phyloP scores from a whole-genome alignment of 176 grass and related monocot genomes.

The Canna indica region DNA sequence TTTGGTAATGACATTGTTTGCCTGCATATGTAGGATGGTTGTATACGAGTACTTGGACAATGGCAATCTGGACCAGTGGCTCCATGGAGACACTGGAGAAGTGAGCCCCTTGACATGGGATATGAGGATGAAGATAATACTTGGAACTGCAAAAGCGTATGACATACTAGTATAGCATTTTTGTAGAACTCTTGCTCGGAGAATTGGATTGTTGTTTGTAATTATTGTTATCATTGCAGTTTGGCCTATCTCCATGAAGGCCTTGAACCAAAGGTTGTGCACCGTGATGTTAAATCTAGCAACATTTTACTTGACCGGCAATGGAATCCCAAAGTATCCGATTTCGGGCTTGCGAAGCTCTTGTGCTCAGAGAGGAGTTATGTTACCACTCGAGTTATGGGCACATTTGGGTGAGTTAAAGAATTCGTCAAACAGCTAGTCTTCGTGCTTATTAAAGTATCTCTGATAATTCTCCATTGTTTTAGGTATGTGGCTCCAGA shows the following conservation, averaged over 20 bases:
- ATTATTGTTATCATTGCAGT: slow-evolving; percentile 19
- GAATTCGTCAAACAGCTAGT: background rate
- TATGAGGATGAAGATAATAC: slow-evolving; percentile 84
- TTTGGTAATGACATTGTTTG: background rate
- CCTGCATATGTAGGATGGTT: slow-evolving; percentile 48
- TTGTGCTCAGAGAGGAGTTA: slow-evolving; percentile 63
- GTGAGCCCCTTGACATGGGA: slow-evolving; percentile 69
- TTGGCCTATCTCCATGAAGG: slow-evolving; percentile 94
- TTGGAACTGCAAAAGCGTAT: slow-evolving; percentile 93
- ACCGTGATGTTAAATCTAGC: slow-evolving; percentile 89
- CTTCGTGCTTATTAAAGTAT: background rate
- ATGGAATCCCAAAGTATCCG: slow-evolving; percentile 81
- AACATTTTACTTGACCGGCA: slow-evolving; percentile 82
- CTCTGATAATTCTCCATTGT: background rate
- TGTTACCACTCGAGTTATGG: slow-evolving; percentile 79
- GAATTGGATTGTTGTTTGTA: background rate
- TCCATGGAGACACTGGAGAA: slow-evolving; percentile 58
- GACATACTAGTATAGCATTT: background rate
- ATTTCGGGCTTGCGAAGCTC: slow-evolving; percentile 87
- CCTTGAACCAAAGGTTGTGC: slow-evolving; percentile 84
- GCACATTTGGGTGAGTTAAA: slow-evolving; percentile 70
- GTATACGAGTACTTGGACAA: slow-evolving; percentile 90
- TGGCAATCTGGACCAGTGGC: slow-evolving; percentile 68
- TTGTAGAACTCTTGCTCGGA: background rate
- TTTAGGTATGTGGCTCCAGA: slow-evolving; percentile 83